Base-by-base conservation (phyloP, 169 alveolate species). In the Cryptosporidium sp. region DNA sequence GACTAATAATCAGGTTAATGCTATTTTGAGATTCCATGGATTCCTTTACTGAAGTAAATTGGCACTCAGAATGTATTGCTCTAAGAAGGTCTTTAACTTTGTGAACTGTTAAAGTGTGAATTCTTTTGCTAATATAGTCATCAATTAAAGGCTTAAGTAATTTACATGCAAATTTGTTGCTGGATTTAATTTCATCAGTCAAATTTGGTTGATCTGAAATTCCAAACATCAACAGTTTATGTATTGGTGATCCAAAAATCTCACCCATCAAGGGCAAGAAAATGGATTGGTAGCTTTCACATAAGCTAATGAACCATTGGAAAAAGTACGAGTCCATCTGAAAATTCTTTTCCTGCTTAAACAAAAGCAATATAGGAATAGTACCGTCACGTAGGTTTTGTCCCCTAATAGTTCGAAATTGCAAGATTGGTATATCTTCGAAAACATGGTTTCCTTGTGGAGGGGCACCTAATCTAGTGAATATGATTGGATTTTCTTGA, bases 291-390 rank as follows among this genome's bases (percentile, higher is more conserved):
- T 80, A 65, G 35, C 16, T 80, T 41, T 48, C 75, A 59, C 80
- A 61, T 12, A 80, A 39, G 39, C 50, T 33, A 18, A 80, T 80
- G 5, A 80, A 80, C 89, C 89, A 80, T 39, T 80, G 80, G 16
- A 62, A 80, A 29, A 80, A 61, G 75, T 61, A 80, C 2, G 89
- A 59, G 26, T 80, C 89, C 89, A 80, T 80, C 33, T 80, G 89
- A 26, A 80, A 41, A 29, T 39, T 21, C 29, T 65, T 80, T 18
- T 80, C 68, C 39, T 35, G 21, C 26, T 55, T 73, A 23, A 73
- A 51, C 6, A 73, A 21, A 23, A 73, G 48, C 1, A 73, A 35
- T 37, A 55, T 21, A 5, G 86, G 86, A 23, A 65, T 65, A 21
- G 37, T n/a, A n/a, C 35, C 35, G 10, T 26, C 67, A n/a, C 35